These are phyloP conservation scores for Fusarium clavum DNA, from an alignment of 2,329 filamentous ascomycete genomes.

Conservation along the genomic window DNA sequence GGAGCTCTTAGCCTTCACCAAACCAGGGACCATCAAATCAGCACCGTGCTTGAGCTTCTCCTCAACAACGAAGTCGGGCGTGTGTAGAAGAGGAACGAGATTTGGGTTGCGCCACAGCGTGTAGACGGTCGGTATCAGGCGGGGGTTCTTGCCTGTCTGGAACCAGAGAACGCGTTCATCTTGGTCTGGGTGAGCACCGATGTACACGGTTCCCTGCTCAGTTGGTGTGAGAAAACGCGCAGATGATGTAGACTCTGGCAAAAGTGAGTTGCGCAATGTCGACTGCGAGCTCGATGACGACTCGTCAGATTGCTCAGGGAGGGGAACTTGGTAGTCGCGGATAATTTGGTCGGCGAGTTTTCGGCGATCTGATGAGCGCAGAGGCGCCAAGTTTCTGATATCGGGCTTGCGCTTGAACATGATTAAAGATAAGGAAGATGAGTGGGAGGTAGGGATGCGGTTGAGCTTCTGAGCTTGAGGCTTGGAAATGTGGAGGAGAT, in stretches of 20 bases:
- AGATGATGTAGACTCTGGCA: conserved; percentile 40
- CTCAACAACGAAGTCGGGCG: conserved; percentile 41
- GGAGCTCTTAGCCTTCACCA: conserved; percentile 27
- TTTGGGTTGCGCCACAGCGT: conserved; percentile 41
- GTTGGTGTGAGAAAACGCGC: conserved; percentile 39
- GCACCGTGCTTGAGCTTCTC: conserved; percentile 40
- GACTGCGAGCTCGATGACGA: conserved; percentile 29
- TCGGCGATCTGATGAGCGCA: conserved; percentile 41
- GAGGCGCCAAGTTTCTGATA: conserved; percentile 40
- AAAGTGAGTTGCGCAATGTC: conserved; percentile 37
- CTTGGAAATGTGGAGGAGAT: neutral
- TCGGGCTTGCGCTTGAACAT: conserved; percentile 44
- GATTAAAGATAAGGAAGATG: neutral
- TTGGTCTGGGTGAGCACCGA: conserved; percentile 32
- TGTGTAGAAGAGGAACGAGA: conserved; percentile 39
- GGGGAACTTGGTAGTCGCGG: conserved; percentile 37
- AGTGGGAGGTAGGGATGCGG: neutral
- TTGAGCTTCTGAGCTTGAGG: neutral
- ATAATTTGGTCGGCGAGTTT: conserved; percentile 43
- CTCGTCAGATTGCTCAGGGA: conserved; percentile 29
- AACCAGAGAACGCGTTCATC: conserved; percentile 44
- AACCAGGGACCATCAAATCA: conserved; percentile 40
- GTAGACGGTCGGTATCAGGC: conserved; percentile 41
- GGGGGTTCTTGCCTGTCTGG: conserved; percentile 38
- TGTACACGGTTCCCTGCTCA: conserved; percentile 36